Base-by-base conservation (phyloP, 139 green algal species). In the Chlamydomonas urium region DNA sequence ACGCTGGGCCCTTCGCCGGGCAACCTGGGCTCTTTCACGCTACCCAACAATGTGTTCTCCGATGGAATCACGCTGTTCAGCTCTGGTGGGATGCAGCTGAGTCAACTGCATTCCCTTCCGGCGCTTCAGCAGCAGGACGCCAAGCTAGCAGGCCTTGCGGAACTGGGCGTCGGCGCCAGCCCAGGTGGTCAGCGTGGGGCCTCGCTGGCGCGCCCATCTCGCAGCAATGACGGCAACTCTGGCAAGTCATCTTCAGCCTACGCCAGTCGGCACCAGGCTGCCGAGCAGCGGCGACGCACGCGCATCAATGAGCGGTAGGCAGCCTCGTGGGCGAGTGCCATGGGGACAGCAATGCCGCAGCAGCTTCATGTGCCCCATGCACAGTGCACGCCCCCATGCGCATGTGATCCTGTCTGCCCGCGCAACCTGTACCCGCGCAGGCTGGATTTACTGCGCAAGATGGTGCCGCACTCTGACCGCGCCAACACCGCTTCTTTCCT, bases 401-500 rank as follows among this genome's bases (percentile, higher is more conserved):
- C 28, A 42, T 60, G 23, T 10, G 61, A 31, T 24, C 19, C 36
- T 32, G 23, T 35, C 4, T 17, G 23, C 14, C 8, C 0, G 38
- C n/a, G 3, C 35, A 48, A 53, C 26, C 42, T 47, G 3, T 72
- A 19, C 19, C n/a, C 32, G 19, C 48, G 62, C 73, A 83, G 87
- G 71, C 60, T 94, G 42, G 90, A 93, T 28, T 38, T 75, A 3
- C 77, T 94, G 45, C 79, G 90, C 1, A 76, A 85, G 57, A 53
- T 95, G 2, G 88, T 95, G 66, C 90, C 90, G 0, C 89, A 96
- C 65, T 72, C 83, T 0, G 90, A 96, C 71, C 82, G 90, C 0
- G 82, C 89, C 38, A 96, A 96, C 84, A 96, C 90, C 3, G 89
- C 47, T 4, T 37, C 31, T 19, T 73, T 66, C 33, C 34, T 66